Percentiles rank a stretch among this genome's conserved stretches.
Conservation (phyloP, 495 filamentous ascomycete species). For the Penicillium pulvis region DNA sequence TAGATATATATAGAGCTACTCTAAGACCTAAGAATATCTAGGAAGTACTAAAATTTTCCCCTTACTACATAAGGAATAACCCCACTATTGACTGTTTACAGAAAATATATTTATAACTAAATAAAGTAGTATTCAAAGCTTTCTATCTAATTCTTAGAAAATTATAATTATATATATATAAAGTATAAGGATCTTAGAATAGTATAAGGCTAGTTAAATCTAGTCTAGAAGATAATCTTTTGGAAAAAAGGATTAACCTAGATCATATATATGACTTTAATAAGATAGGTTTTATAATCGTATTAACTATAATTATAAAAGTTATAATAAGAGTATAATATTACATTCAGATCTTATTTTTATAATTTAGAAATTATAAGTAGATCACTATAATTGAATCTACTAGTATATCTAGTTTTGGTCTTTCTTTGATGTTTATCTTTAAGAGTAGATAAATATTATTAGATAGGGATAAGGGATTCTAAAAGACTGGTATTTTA, state of each 20-base stretch:
- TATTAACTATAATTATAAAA: not conserved
- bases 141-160: not conserved
- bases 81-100: not conserved
- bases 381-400: not conserved
- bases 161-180: not conserved
- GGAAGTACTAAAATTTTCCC: not conserved
- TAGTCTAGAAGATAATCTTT: not conserved
- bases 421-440: not conserved
- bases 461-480: not conserved
- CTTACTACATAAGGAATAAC: not conserved
- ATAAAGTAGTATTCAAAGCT: not conserved
- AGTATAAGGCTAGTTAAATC: not conserved
- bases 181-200: not conserved
- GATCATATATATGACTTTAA: not conserved
- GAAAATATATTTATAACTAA: not conserved
- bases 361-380: constrained; percentile 3
- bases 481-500: not conserved
- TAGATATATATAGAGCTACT: constrained; percentile 17
- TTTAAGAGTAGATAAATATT: not conserved
- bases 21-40: not conserved
- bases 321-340: not conserved
- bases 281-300: not conserved
- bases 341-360: not conserved
- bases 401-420: not conserved
- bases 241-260: not conserved